Evolutionary conservation across 768 basidiomycete genomes (phyloP), one percentile per base, ranked within the genome.

Genomic region (Lentinula guzmanii): DNA sequence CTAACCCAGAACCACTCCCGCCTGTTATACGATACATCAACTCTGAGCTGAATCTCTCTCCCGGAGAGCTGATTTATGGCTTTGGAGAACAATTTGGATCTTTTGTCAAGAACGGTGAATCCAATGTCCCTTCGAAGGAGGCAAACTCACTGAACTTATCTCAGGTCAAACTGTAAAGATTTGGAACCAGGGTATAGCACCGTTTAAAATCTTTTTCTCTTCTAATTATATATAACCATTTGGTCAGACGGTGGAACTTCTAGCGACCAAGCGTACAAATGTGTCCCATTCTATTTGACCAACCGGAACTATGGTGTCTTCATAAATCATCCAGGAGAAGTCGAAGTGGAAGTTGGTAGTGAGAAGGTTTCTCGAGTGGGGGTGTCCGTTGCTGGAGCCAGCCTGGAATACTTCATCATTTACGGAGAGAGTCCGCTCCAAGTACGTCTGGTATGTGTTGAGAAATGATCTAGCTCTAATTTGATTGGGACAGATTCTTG

Each of bases 11-110:
- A 4, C 67, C 74, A 1, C 67, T 75, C 10, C 82, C 82, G 1
- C 76, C 73, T 51, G 68, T 70, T 8, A 72, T 82, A 39, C 72
- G 81, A 28, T 84, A 85, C 66, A 71, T 82, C 50, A 76, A 80
- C 65, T 81, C 84, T 54, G 87, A 82, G 77, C 76, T 91, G 34
- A 85, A 83, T 61, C 72, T 87, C 6, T 82, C 84, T 28, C 87
- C 87, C 0, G 89, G 86, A 18, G 89, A 90, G 71, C 79, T 84
- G 46, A 78, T 91, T 21, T 90, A 89, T 67, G 89, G 89, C 4
- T 76, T 90, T 13, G 89, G 89, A 52, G 89, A 91, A 71, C 84
- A 88, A 60, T 90, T 91, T 69, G 85, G 86, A 2, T 77, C 87
- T 8, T 86, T 91, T 62, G 80, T 89, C 6, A 91, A 90, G 76